These are phyloP conservation scores for Exophiala bonariae DNA, from an alignment of 2,329 filamentous ascomycete genomes.

Conservation along the genomic window DNA sequence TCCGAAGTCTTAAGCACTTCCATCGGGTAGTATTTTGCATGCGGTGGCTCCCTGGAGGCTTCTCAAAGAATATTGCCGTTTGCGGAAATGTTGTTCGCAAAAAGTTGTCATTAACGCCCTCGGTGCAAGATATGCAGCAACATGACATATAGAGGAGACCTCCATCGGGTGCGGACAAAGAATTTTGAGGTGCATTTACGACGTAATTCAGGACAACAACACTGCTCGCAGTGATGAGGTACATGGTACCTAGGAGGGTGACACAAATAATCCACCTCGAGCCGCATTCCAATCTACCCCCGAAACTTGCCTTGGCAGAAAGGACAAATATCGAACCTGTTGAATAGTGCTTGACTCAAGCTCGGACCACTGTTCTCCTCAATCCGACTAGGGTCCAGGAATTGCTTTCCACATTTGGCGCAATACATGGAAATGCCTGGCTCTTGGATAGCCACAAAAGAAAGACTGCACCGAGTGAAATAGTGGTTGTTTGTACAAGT, in stretches of 20 bases:
- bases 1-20: conserved; percentile 15
- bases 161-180: conserved; percentile 19
- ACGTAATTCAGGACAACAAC: not conserved
- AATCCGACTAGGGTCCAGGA: conserved; percentile 25
- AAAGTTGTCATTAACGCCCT: conserved; percentile 1
- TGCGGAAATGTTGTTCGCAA: conserved; percentile 18
- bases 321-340: conserved; percentile 28
- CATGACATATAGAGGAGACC: conserved; percentile 11
- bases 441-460: conserved; percentile 29
- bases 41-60: conserved; percentile 4
- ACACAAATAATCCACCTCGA: conserved; percentile 20
- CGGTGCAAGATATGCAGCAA: not conserved
- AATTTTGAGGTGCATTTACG: not conserved
- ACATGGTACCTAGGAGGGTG: no score
- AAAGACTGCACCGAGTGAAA: conserved; percentile 28
- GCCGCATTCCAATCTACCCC: conserved; percentile 26
- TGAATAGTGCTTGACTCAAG: conserved; percentile 25
- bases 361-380: conserved; percentile 22
- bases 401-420: conserved; percentile 28
- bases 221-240: conserved; percentile 17
- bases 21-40: conserved; percentile 17
- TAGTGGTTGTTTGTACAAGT: conserved; percentile 23
- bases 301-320: conserved; percentile 30
- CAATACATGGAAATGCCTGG: conserved; percentile 30
- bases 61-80: conserved; percentile 25